phyloP scores from a whole-genome alignment of 2,329 filamentous ascomycete species.

The Knufia fluminis region DNA sequence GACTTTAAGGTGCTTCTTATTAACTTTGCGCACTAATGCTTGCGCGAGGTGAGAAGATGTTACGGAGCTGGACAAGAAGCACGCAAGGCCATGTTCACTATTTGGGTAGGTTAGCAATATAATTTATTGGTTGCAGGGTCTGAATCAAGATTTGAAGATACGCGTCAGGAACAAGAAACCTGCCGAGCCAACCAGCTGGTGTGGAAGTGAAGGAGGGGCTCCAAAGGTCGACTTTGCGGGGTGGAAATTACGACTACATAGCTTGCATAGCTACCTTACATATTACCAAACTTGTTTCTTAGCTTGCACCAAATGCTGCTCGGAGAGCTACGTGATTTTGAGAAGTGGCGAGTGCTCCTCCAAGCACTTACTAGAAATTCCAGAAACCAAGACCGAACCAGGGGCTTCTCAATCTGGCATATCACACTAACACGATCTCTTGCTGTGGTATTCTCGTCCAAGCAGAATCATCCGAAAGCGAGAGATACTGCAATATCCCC shows the following conservation, averaged over 20 bases:
- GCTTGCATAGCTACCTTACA: too few species aligned
- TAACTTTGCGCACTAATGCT: background rate
- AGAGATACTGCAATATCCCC: background rate
- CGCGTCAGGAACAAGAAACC: background rate
- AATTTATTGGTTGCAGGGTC: background rate
- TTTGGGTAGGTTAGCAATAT: background rate
- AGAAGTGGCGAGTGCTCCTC: background rate
- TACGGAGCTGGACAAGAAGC: background rate
- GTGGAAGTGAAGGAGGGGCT: background rate
- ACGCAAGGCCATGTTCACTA: background rate
- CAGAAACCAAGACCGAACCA: background rate
- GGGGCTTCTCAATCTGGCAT: background rate
- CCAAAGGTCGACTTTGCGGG: background rate
- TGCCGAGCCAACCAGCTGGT: background rate
- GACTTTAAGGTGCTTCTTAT: too few species aligned
- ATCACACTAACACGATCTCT: background rate
- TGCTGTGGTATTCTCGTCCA: background rate
- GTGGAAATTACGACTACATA: too few species aligned
- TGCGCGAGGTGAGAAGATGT: background rate
- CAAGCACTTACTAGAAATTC: background rate
- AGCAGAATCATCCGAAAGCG: background rate
- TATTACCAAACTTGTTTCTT: background rate
- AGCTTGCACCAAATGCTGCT: background rate
- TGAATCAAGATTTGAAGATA: background rate
- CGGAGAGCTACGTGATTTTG: background rate